A percentile compares a stretch with the other conserved stretches of the same genome.
Evolutionary conservation across 495 filamentous ascomycete species (phyloP).

Genomic region (Trichoderma erinaceum): DNA sequence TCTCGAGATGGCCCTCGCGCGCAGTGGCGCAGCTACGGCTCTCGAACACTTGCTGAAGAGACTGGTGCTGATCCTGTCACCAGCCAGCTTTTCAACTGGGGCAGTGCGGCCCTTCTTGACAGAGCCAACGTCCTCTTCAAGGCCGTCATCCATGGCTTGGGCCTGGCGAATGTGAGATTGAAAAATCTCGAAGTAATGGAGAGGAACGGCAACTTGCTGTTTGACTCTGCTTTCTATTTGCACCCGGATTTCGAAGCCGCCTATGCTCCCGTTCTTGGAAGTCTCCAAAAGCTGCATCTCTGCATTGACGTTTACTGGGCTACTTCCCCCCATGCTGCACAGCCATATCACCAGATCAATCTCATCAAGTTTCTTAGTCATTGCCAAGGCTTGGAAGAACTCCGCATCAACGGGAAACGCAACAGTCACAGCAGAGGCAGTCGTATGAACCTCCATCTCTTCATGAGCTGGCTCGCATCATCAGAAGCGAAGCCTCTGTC

Average conservation of each 20-base stretch:
- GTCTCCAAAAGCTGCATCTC: background rate
- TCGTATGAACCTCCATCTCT: background rate
- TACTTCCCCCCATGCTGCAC: constrained; percentile 17
- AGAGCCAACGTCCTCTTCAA: background rate
- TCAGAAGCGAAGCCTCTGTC: background rate
- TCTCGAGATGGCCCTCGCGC: constrained; percentile 26
- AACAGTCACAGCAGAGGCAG: background rate
- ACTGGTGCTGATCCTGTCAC: constrained; percentile 16
- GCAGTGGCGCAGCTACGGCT: constrained; percentile 33
- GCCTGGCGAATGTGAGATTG: background rate
- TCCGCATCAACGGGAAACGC: constrained; percentile 12
- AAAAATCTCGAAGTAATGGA: constrained; percentile 4
- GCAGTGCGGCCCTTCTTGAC: background rate
- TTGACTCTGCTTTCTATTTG: constrained; percentile 13
- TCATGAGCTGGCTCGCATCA: constrained; percentile 1
- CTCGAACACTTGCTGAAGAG: constrained; percentile 21
- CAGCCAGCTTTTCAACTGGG: background rate
- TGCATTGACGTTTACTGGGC: background rate
- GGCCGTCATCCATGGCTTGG: constrained; percentile 11
- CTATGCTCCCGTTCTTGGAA: background rate
- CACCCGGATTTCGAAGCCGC: constrained; percentile 4
- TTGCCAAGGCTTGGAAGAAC: background rate
- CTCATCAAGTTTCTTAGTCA: background rate
- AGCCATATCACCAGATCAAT: background rate
- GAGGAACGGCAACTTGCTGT: constrained; percentile 16